phyloP scores from a whole-genome alignment of 345 rosid species.

The thale cress (Arabidopsis thaliana) region TAIR10.1 NC_003071.7:18333501-18334000 shows the following conservation, averaged over 20 bases:
- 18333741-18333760: slow-evolving; percentile 71
- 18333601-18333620: slow-evolving; percentile 34
- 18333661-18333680: slow-evolving; percentile 23
- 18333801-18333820: slow-evolving; percentile 75
- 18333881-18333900: slow-evolving; percentile 65
- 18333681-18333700: slow-evolving; percentile 24
- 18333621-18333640: slow-evolving; percentile 20
- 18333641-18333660: slow-evolving; percentile 27
- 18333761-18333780: slow-evolving; percentile 76
- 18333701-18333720: not conserved
- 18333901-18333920: slow-evolving; percentile 59
- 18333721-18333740: slow-evolving; percentile 14
- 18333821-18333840: slow-evolving; percentile 70
- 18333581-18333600: not conserved
- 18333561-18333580: slow-evolving; percentile 23
- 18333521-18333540: slow-evolving; percentile 28
- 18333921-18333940: not conserved
- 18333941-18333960: slow-evolving; percentile 14
- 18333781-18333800: slow-evolving; percentile 88
- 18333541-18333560: slow-evolving; percentile 43
- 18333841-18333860: slow-evolving; percentile 51
- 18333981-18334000: slow-evolving; percentile 61
- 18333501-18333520: not conserved
- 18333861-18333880: slow-evolving; percentile 58
- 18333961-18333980: slow-evolving; percentile 30